Percentiles rank a stretch among this genome's conserved stretches.
Conservation (phyloP, 176 grass and related monocot genomes). For the Tillandsia fasciculata region DNA sequence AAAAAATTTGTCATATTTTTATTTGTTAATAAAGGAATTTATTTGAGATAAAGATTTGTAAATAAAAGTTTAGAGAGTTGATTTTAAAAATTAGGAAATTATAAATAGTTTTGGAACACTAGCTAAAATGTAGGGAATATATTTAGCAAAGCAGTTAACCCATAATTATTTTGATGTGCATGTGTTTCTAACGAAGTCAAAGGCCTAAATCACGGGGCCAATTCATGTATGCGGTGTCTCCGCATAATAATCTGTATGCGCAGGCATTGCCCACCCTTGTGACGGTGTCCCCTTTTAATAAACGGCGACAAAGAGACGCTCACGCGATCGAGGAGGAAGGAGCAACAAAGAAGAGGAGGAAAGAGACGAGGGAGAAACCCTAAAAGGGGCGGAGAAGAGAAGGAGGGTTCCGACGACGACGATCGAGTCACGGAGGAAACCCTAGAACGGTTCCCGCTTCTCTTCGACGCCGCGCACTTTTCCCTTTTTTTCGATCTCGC, state of each 20-base stretch:
- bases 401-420: not conserved
- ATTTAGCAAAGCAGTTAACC: too few relatives aligned
- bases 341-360: not conserved
- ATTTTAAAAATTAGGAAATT: too few relatives aligned
- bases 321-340: constrained; percentile 1
- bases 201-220: too few relatives aligned
- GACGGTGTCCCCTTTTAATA: not conserved
- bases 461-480: not conserved
- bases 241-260: not conserved
- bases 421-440: not conserved
- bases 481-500: not conserved
- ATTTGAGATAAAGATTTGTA: too few relatives aligned
- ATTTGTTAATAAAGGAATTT: too few relatives aligned
- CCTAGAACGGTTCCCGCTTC: not conserved
- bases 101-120: too few relatives aligned
- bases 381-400: constrained; percentile 16
- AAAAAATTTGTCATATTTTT: too few relatives aligned
- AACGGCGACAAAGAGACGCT: not conserved
- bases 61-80: too few relatives aligned
- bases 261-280: not conserved
- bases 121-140: too few relatives aligned
- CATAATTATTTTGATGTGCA: too few relatives aligned
- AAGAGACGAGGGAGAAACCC: constrained; percentile 2
- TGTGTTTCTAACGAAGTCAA: too few relatives aligned
- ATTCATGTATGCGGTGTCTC: not conserved